Base-by-base conservation (phyloP, 1,284 basidiomycete genomes). In the Xerocomus nothofagi region DNA sequence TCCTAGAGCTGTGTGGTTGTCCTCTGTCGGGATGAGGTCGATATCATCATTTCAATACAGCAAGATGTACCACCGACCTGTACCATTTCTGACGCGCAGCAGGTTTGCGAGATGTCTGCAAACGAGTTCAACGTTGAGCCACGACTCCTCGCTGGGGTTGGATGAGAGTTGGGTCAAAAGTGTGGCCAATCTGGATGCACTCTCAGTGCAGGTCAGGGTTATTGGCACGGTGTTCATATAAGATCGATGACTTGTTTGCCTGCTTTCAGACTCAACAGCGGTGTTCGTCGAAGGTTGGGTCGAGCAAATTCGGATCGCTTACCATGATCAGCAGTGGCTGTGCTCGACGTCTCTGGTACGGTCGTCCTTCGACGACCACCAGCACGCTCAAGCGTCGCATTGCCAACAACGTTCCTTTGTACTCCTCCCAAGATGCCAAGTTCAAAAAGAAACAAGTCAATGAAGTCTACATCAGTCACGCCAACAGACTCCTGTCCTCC, bases 1-100 rank as follows among this genome's bases (percentile, higher is more conserved):
- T 46, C 88, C 88, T 30, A 91, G 73, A 40, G 74, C 64, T n/a
- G 85, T 81, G 65, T 86, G 88, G 55, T 82, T 79, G 62, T 89
- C 86, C 55, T 79, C 85, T 86, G 57, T 44, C 39, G 47, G 42
- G 58, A 49, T 46, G 51, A 43, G 34, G 39, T 51, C 58, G 57
- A 57, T 42, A 49, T 51, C 39, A 48, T 23, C 40, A 29, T 29
- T 50, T 47, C 31, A 23, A 34, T 5, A 26, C 12, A 23, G 33
- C 5, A 30, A 45, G 37, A 48, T 44, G 51, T 49, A 26, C 20
- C 11, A 54, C 74, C 44, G 44, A 79, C 80, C 73, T 64, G 71
- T 50, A 47, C 72, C 71, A 61, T 80, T 74, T 65, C 74, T 79
- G 47, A 75, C 68, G 41, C 86, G 76, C 34, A 89, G 70, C 47